phyloP scores from a whole-genome alignment of 352 stramenopile species.

The Globisporangium radiosum region DNA sequence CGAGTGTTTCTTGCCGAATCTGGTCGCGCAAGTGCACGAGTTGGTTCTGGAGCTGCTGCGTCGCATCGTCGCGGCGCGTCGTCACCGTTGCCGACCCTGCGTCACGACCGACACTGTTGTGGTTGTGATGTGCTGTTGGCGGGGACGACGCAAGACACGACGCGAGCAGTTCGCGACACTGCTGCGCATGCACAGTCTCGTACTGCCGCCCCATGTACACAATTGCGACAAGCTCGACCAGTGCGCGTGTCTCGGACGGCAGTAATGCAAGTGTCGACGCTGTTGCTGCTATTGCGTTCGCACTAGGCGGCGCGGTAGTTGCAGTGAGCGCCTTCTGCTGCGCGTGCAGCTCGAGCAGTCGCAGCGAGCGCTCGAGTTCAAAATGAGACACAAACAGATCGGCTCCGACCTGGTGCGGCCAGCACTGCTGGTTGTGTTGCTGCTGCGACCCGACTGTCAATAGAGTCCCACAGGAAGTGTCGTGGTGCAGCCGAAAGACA shows the following conservation, averaged over 20 bases:
- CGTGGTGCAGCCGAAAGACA: conserved; percentile 29
- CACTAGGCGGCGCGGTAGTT: conserved; percentile 9
- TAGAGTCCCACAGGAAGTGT: background rate
- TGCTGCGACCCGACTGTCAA: background rate
- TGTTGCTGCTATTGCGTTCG: background rate
- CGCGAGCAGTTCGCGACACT: conserved; percentile 29
- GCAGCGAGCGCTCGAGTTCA: conserved; percentile 26
- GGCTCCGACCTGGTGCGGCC: conserved; percentile 5
- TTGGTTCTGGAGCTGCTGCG: conserved; percentile 5
- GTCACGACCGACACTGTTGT: background rate
- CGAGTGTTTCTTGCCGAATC: conserved; percentile 11
- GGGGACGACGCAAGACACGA: conserved; percentile 19
- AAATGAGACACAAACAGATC: conserved; percentile 40
- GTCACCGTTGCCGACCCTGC: no score
- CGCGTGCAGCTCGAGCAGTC: conserved; percentile 25
- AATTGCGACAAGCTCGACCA: conserved; percentile 22
- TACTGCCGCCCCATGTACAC: conserved; percentile 29
- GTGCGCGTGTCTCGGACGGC: conserved; percentile 9
- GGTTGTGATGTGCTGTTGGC: background rate
- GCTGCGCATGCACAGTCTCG: conserved; percentile 10
- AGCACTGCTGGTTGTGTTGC: background rate
- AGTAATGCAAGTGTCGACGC: background rate
- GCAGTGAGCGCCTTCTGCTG: conserved; percentile 20
- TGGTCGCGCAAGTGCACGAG: conserved; percentile 21
- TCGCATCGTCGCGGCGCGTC: background rate